Evolutionary conservation across 73 alveolate genomes (phyloP).

Genomic region (Urostyla sp.): DNA sequence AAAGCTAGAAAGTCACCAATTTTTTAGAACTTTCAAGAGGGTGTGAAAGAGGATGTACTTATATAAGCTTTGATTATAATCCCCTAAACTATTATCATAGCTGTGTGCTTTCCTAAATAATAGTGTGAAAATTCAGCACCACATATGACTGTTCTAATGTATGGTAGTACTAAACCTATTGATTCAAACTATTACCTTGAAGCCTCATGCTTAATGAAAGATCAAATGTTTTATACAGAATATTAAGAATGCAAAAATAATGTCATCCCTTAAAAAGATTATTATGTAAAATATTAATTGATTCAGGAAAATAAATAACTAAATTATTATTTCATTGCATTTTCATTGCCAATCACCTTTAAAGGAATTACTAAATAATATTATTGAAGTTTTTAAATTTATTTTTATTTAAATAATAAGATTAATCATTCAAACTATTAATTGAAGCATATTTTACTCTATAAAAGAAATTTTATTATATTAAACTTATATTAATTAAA

Average conservation of each 20-base stretch:
- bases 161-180: background rate
- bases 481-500: background rate
- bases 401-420: too few relatives aligned
- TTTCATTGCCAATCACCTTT: conserved; percentile 9
- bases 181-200: conserved; percentile 25
- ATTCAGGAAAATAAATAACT: background rate
- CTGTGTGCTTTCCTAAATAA: conserved; percentile 38
- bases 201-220: background rate
- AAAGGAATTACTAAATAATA: conserved; percentile 6
- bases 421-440: too few relatives aligned
- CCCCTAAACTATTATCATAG: conserved; percentile 21
- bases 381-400: conserved; percentile 2
- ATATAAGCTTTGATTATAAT: conserved; percentile 32
- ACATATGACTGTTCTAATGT: conserved; percentile 41
- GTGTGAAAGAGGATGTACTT: background rate
- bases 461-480: too few relatives aligned
- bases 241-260: background rate
- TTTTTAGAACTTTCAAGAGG: background rate
- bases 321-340: background rate
- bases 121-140: conserved; percentile 25
- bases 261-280: background rate
- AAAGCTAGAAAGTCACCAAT: background rate
- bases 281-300: background rate
- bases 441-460: too few relatives aligned
- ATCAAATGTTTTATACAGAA: background rate